These are phyloP conservation scores for Volvariella volvacea DNA, from an alignment of 1,284 basidiomycete genomes.

Conservation along the genomic window DNA sequence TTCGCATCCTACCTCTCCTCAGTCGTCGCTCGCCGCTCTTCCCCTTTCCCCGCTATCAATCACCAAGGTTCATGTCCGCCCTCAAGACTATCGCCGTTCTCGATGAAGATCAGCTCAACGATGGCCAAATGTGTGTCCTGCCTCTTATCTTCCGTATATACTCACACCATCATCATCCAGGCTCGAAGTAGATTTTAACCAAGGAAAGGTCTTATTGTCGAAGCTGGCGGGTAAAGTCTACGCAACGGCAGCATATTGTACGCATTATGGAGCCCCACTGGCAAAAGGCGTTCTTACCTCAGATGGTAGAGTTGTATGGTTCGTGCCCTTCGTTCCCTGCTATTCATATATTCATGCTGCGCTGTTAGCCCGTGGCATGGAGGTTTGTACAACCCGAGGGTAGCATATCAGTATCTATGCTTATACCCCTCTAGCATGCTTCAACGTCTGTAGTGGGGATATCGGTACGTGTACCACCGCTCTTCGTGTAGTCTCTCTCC, in stretches of 20 bases:
- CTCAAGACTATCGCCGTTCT: slow-evolving; percentile 60
- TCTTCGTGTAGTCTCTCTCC: slow-evolving; percentile 1
- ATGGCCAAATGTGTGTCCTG: slow-evolving; percentile 66
- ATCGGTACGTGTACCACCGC: slow-evolving; percentile 41
- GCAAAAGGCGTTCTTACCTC: slow-evolving; percentile 77
- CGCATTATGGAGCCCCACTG: slow-evolving; percentile 85
- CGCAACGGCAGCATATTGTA: slow-evolving; percentile 85
- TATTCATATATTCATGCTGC: neutral
- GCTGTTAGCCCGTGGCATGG: slow-evolving; percentile 79
- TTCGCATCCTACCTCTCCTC: no score
- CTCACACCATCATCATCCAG: slow-evolving; percentile 25
- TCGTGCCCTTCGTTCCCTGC: slow-evolving; percentile 16
- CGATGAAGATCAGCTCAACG: slow-evolving; percentile 57
- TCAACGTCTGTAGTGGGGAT: slow-evolving; percentile 77
- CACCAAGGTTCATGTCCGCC: no score
- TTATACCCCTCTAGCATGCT: slow-evolving; percentile 57
- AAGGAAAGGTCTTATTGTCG: slow-evolving; percentile 78
- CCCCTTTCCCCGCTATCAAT: no score
- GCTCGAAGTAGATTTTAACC: slow-evolving; percentile 79
- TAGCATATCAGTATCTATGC: neutral
- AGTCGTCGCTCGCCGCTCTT: no score
- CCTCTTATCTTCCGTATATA: neutral
- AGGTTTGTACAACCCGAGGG: slow-evolving; percentile 36
- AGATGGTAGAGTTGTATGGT: slow-evolving; percentile 79
- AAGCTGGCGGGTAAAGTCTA: slow-evolving; percentile 69